Evolutionary conservation across 352 stramenopile genomes (phyloP).

Genomic region (Pythium phragmiticola): DNA sequence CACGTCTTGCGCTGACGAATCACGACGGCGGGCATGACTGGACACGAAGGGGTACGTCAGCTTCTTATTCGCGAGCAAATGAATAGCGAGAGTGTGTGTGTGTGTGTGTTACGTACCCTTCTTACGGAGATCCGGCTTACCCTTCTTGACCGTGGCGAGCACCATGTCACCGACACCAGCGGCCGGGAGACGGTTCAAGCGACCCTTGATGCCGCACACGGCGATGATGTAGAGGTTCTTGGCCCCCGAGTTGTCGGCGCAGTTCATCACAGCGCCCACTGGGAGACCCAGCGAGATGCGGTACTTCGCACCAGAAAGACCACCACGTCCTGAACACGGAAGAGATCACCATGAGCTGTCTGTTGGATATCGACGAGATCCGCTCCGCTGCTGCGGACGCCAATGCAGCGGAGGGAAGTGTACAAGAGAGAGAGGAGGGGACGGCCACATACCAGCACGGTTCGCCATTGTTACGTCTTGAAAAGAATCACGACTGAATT

Average conservation of each 20-base stretch:
- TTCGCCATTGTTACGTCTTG: conserved; percentile 83
- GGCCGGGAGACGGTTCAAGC: conserved; percentile 98
- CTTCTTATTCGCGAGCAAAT: not conserved
- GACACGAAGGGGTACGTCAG: not conserved
- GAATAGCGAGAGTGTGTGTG: not conserved
- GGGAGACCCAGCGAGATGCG: conserved; percentile 99
- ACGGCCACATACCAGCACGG: conserved; percentile 50
- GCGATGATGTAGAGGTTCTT: conserved; percentile 99
- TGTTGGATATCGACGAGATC: not conserved
- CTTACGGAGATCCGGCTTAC: conserved; percentile 99
- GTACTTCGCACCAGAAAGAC: conserved; percentile 99
- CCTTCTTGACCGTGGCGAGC: conserved; percentile 99
- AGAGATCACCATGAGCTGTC: not conserved
- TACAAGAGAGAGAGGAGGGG: conserved; percentile 1
- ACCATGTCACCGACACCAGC: conserved; percentile 99
- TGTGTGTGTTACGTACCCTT: conserved; percentile 74
- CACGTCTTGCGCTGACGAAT: conserved; percentile 99
- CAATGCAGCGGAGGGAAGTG: not conserved
- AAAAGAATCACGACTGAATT: conserved; percentile 81
- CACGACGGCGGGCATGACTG: conserved; percentile 98
- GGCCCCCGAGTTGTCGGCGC: conserved; percentile 99
- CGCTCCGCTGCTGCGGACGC: conserved; percentile 8
- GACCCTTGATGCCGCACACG: conserved; percentile 98
- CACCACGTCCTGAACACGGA: conserved; percentile 86
- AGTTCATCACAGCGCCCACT: conserved; percentile 99